Evolutionary conservation across 257 asterid species (phyloP).

Genomic region (Anisodus acutangulus): DNA sequence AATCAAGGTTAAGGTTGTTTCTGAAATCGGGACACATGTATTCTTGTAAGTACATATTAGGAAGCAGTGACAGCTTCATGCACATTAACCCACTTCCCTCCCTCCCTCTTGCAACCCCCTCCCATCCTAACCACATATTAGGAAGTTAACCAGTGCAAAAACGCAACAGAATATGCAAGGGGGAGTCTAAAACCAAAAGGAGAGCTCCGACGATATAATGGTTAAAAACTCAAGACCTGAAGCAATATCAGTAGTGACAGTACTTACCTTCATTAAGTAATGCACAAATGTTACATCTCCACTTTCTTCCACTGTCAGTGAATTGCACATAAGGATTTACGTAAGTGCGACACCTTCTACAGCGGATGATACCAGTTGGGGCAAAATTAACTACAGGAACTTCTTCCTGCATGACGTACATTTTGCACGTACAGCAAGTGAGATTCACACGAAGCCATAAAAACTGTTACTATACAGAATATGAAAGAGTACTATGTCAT

Average conservation of each 20-base stretch:
- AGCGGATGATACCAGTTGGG: conserved; percentile 71
- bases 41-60: not conserved
- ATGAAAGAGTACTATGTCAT: conserved; percentile 7
- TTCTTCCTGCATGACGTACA: conserved; percentile 67
- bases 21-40: not conserved
- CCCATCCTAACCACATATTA: conserved; percentile 21
- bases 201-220: not conserved
- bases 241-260: not conserved
- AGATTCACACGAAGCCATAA: conserved; percentile 15
- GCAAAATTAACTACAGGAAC: conserved; percentile 75
- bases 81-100: conserved; percentile 13
- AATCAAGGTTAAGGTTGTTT: conserved; percentile 15
- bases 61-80: not conserved
- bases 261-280: conserved; percentile 70
- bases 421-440: conserved; percentile 20
- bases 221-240: conserved; percentile 6
- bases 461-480: not conserved
- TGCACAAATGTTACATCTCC: conserved; percentile 89
- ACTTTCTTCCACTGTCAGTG: conserved; percentile 78
- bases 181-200: not conserved
- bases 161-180: conserved; percentile 1
- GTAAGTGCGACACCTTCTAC: conserved; percentile 86
- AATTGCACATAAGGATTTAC: conserved; percentile 80
- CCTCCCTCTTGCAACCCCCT: not conserved
- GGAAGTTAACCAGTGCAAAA: conserved; percentile 23